phyloP scores from a whole-genome alignment of 305 asterid genomes.

The Fraxinus paxiana region DNA sequence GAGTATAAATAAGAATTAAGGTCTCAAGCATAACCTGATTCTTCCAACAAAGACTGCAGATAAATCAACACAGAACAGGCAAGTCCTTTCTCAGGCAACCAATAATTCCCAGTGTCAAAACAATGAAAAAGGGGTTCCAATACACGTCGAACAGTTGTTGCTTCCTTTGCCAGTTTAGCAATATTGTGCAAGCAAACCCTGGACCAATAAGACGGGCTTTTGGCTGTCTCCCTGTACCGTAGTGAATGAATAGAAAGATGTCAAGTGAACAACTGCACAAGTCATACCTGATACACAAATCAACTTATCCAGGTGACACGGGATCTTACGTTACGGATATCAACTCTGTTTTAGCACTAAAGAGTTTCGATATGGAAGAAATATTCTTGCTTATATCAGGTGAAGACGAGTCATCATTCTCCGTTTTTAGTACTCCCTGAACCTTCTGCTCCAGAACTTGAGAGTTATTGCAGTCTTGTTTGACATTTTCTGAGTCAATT shows the following conservation, averaged over 20 bases:
- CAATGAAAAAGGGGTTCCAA: conserved; percentile 45
- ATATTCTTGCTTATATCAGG: conserved; percentile 34
- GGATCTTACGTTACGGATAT: conserved; percentile 32
- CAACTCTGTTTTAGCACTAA: conserved; percentile 29
- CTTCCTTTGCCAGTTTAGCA: conserved; percentile 46
- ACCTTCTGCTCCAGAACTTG: conserved; percentile 29
- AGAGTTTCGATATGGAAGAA: conserved; percentile 28
- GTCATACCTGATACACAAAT: background rate
- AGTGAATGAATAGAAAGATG: conserved; percentile 17
- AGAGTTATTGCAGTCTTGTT: conserved; percentile 19
- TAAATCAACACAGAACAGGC: conserved; percentile 38
- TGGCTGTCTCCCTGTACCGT: conserved; percentile 35
- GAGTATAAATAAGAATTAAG: conserved; percentile 5
- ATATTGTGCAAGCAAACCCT: conserved; percentile 42
- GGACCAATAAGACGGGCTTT: conserved; percentile 49
- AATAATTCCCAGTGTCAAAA: conserved; percentile 45
- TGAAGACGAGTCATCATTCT: conserved; percentile 31
- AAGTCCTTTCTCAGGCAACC: conserved; percentile 44
- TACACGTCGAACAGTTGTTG: conserved; percentile 50
- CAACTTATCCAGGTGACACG: background rate
- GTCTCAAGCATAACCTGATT: conserved; percentile 36
- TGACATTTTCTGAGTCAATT: conserved; percentile 25
- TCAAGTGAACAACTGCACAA: conserved; percentile 1
- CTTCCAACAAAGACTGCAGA: conserved; percentile 44
- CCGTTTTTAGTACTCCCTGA: conserved; percentile 30